phyloP scores from a whole-genome alignment of 2,329 filamentous ascomycete species.

The Cadophora sp. region DNA sequence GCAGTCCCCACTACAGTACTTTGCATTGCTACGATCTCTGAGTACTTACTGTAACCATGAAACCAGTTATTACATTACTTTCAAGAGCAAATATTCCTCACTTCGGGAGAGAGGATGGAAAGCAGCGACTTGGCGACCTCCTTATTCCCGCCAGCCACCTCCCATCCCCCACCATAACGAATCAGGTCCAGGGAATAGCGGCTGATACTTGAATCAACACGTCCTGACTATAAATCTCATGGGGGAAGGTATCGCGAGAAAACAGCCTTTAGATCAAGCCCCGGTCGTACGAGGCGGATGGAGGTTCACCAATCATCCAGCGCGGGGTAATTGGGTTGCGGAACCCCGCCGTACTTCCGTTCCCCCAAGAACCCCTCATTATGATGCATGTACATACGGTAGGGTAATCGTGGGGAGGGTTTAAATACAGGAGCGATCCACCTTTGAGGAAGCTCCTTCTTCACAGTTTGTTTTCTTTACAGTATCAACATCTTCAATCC shows the following conservation, averaged over 20 bases:
- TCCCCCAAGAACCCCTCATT: conserved; percentile 19
- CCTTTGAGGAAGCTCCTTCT: not conserved
- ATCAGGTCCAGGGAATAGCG: not conserved
- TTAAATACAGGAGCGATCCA: not conserved
- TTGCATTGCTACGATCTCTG: too few relatives aligned
- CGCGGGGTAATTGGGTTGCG: conserved; percentile 17
- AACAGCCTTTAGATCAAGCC: not conserved
- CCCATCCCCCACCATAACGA: not conserved
- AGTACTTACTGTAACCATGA: too few relatives aligned
- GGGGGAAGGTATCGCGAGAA: conserved; percentile 8
- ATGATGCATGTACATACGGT: too few relatives aligned
- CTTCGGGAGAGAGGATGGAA: too few relatives aligned
- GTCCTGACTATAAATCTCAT: not conserved
- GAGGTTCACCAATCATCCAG: not conserved
- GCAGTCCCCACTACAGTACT: too few relatives aligned
- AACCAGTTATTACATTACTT: too few relatives aligned
- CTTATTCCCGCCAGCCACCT: conserved; percentile 8
- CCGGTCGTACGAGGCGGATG: not conserved
- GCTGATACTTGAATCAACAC: not conserved
- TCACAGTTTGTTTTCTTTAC: not conserved
- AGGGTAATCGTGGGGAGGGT: not conserved
- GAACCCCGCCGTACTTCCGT: conserved; percentile 6
- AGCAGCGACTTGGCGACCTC: not conserved
- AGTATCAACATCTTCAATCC: not conserved
- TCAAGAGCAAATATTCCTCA: too few relatives aligned